Base-by-base conservation (phyloP, 208 protist genomes). In the Herpetomonas samuelpessoai region DNA sequence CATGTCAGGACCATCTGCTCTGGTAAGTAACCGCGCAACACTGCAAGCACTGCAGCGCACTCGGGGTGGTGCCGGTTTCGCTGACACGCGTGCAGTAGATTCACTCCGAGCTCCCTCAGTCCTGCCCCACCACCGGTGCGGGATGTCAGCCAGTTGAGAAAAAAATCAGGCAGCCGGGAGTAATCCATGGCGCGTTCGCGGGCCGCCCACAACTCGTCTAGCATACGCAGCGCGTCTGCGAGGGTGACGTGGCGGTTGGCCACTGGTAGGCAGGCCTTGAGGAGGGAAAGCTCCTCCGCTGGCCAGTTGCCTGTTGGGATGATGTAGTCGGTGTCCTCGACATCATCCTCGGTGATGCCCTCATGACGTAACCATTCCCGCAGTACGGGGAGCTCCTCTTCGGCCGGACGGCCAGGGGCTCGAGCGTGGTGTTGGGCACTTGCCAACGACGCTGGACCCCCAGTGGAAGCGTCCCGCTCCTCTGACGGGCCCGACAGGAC, bases 331-430 rank as follows among this genome's bases (percentile, higher is more conserved):
- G 71, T 65, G 7, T 19, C 35, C 63, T 86, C 78, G n/a, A 95
- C 49, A 57, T 92, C 88, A 1, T 35, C 61, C 49, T 88, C 85
- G 10, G 67, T 57, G 2, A 92, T 45, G 21, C 80, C 75, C 50
- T 95, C 88, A 39, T 74, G 65, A 19, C 65, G 69, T 21, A 95
- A 71, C 85, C 88, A 95, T 26, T 73, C 68, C 38, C 74, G 59
- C 57, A 95, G 71, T 9, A 89, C 54, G 16, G 74, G 74, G 19
- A 76, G 68, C 1, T 51, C 52, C 19, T 21, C 9, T 19, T 46
- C 35, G 29, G 31, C 45, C 41, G 27, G 9, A 30, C 47, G 7
- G 45, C 28, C 27, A 28, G 6, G 4, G 46, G 1, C 24, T 12
- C 57, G 1, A 24, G 26, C 26, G 47, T n/a, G 7, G 46, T 35